A percentile compares a stretch with the other conserved stretches of the same genome.
Evolutionary conservation across 257 asterid species (phyloP).

Genomic region (Solanum bulbocastanum): DNA sequence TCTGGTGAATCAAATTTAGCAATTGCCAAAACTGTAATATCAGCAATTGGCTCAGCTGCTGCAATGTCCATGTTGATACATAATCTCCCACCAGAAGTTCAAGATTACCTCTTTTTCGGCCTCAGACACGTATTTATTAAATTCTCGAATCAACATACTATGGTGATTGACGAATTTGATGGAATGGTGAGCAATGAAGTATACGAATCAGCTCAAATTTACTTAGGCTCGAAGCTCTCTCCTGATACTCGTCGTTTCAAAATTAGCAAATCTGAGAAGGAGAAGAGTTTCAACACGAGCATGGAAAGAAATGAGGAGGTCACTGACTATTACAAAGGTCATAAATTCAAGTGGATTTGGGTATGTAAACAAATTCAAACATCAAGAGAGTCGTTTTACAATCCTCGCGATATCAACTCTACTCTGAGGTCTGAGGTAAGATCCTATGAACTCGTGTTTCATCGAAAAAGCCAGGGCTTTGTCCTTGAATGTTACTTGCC

Average conservation of each 20-base stretch:
- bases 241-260: background rate
- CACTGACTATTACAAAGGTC: background rate
- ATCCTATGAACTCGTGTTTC: conserved; percentile 50
- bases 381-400: conserved; percentile 4
- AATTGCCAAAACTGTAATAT: background rate
- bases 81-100: background rate
- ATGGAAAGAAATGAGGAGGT: background rate
- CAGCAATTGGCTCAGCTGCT: background rate
- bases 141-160: background rate
- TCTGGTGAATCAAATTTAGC: background rate
- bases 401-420: conserved; percentile 26
- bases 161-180: background rate
- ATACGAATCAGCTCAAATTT: background rate
- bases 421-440: conserved; percentile 25
- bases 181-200: background rate
- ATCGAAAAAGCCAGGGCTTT: conserved; percentile 18
- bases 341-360: conserved; percentile 9
- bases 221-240: background rate
- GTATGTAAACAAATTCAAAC: background rate
- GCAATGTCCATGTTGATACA: background rate
- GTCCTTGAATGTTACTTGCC: conserved; percentile 38
- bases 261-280: background rate
- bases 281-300: background rate
- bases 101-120: background rate
- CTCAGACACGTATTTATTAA: background rate